Evolutionary conservation across 257 asterid species (phyloP).

Genomic region (Catharanthus roseus): DNA sequence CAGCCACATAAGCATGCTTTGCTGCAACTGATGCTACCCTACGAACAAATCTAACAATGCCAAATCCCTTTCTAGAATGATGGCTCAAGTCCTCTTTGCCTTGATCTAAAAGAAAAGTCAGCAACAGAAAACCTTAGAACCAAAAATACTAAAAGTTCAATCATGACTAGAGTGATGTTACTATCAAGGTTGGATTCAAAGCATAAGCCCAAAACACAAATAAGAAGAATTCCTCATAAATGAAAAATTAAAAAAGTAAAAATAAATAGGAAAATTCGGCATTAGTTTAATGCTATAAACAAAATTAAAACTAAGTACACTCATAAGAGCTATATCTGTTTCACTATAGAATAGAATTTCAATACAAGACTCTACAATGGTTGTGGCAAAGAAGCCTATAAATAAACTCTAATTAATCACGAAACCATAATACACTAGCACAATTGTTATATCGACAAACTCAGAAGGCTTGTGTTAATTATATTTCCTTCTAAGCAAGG

Average conservation of each 20-base stretch:
- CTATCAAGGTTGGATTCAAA: background rate
- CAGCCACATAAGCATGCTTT: conserved; percentile 94
- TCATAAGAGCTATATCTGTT: too few relatives aligned
- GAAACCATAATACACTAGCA: too few relatives aligned
- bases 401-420: too few relatives aligned
- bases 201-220: background rate
- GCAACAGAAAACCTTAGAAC: too few relatives aligned
- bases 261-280: background rate
- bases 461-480: too few relatives aligned
- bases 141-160: too few relatives aligned
- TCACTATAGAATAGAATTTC: too few relatives aligned
- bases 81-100: conserved; percentile 66
- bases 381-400: too few relatives aligned
- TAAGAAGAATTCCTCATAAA: background rate
- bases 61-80: conserved; percentile 53
- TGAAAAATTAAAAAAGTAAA: background rate
- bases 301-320: too few relatives aligned
- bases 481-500: too few relatives aligned
- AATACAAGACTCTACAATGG: too few relatives aligned
- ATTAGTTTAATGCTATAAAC: background rate
- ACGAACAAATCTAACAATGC: conserved; percentile 62
- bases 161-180: background rate
- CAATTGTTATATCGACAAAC: too few relatives aligned
- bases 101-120: conserved; percentile 72
- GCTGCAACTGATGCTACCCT: conserved; percentile 94